These are phyloP conservation scores for Angomonas deanei DNA, from an alignment of 208 protist species.

Conservation along the genomic window DNA sequence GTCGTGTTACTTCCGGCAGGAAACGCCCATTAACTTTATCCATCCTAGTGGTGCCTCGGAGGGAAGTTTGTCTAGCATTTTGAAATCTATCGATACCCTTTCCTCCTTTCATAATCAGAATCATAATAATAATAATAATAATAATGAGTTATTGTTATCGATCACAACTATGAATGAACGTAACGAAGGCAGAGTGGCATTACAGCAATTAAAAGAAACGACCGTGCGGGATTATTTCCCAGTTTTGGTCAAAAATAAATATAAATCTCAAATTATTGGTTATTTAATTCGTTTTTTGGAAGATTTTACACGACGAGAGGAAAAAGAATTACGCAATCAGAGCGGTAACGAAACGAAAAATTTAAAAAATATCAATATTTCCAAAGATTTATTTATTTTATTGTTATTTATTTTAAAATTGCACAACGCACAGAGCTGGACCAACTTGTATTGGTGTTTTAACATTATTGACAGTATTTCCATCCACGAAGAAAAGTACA, in stretches of 20 bases:
- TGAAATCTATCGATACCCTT: no score
- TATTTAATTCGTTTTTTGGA: constrained; percentile 7
- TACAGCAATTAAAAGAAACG: no score
- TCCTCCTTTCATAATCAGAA: not conserved
- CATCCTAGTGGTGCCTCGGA: no score
- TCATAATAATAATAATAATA: not conserved
- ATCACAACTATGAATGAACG: not conserved
- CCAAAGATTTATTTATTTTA: not conserved
- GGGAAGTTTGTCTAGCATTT: no score
- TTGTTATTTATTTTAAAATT: not conserved
- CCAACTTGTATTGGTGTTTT: not conserved
- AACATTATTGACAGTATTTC: constrained; percentile 1
- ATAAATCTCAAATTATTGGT: not conserved
- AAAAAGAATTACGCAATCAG: not conserved
- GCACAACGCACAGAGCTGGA: not conserved
- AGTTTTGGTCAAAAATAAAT: not conserved
- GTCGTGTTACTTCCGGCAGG: not conserved
- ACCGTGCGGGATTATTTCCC: not conserved
- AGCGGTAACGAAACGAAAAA: not conserved
- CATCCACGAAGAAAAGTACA: constrained; percentile 1
- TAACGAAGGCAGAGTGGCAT: no score
- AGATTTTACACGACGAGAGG: constrained; percentile 1
- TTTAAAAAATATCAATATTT: not conserved
- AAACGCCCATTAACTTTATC: not conserved
- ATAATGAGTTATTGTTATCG: no score